Conservation (phyloP, 2,329 filamentous ascomycete genomes). For the Trichothecium roseum region DNA sequence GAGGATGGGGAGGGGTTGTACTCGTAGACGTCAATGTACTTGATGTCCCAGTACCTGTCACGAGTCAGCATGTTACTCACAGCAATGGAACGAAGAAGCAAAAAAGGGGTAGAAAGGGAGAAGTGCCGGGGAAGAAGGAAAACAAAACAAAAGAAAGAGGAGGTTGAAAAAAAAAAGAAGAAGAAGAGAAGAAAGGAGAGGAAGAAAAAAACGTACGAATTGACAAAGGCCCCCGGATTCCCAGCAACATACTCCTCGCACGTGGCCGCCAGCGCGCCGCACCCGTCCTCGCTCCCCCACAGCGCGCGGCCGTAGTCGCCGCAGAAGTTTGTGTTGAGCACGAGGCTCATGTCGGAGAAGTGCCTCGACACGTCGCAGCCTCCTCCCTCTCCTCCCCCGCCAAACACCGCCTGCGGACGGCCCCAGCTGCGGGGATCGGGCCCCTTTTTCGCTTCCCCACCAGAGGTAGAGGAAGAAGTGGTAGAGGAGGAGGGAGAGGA, state of each 20-base stretch:
- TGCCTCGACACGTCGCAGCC: constrained; percentile 62
- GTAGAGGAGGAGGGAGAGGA: too few relatives aligned
- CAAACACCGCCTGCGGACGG: constrained; percentile 58
- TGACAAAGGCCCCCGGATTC: constrained; percentile 31
- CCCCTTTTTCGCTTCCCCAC: too few relatives aligned
- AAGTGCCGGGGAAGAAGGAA: too few relatives aligned
- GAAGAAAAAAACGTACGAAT: constrained; percentile 23
- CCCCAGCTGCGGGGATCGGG: constrained; percentile 62
- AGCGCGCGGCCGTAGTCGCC: constrained; percentile 56
- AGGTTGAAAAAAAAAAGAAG: neutral
- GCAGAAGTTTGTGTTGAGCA: constrained; percentile 71
- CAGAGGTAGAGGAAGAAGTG: too few relatives aligned
- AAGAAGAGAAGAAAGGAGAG: too few relatives aligned
- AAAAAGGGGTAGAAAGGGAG: neutral
- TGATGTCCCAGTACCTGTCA: constrained; percentile 39
- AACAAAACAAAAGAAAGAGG: neutral
- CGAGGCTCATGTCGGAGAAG: constrained; percentile 61
- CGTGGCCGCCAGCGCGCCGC: constrained; percentile 27
- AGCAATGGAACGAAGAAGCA: too few relatives aligned
- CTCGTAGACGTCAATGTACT: constrained; percentile 38
- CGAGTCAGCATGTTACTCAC: neutral
- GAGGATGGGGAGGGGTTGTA: neutral
- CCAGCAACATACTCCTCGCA: constrained; percentile 35
- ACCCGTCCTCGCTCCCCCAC: constrained; percentile 29
- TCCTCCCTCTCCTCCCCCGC: constrained; percentile 35